Percentiles rank a stretch among this genome's conserved stretches.
Conservation (phyloP, 2,329 filamentous ascomycete genomes). For the Fusarium concolor region DNA sequence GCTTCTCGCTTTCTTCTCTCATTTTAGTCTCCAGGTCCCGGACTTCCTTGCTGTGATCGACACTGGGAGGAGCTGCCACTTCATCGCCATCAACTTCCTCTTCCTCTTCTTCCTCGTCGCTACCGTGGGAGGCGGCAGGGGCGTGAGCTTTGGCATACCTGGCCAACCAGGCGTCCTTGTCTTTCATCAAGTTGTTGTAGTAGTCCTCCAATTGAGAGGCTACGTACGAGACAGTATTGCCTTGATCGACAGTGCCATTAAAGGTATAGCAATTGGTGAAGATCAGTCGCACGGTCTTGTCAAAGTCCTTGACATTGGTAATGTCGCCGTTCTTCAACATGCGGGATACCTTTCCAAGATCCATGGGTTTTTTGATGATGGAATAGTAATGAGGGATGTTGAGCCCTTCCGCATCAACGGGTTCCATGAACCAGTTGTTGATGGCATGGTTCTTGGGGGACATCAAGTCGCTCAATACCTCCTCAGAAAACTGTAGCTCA, state of each 20-base stretch:
- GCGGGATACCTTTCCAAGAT: conserved; percentile 81
- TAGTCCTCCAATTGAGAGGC: conserved; percentile 79
- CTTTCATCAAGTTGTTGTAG: conserved; percentile 80
- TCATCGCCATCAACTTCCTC: conserved; percentile 71
- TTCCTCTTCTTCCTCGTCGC: conserved; percentile 71
- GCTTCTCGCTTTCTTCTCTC: conserved; percentile 67
- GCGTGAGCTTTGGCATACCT: conserved; percentile 71
- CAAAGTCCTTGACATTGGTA: conserved; percentile 84
- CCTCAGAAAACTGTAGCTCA: conserved; percentile 90
- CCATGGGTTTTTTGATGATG: conserved; percentile 97
- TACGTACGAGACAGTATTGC: conserved; percentile 77
- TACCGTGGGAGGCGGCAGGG: conserved; percentile 73
- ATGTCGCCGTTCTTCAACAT: conserved; percentile 86
- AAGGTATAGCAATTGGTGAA: conserved; percentile 93
- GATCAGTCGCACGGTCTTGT: conserved; percentile 83
- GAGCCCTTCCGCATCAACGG: conserved; percentile 93
- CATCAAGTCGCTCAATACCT: conserved; percentile 81
- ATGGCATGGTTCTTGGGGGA: conserved; percentile 76
- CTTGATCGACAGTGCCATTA: conserved; percentile 70
- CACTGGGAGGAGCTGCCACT: conserved; percentile 55
- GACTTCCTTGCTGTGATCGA: conserved; percentile 57
- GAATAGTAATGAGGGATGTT: conserved; percentile 95
- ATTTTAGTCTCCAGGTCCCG: conserved; percentile 65
- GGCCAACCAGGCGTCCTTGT: conserved; percentile 84
- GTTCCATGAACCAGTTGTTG: conserved; percentile 80